Percentiles rank a stretch among this genome's conserved stretches.
phyloP scores from a whole-genome alignment of 345 rosid genomes.

The Moricandia arvensis region DNA sequence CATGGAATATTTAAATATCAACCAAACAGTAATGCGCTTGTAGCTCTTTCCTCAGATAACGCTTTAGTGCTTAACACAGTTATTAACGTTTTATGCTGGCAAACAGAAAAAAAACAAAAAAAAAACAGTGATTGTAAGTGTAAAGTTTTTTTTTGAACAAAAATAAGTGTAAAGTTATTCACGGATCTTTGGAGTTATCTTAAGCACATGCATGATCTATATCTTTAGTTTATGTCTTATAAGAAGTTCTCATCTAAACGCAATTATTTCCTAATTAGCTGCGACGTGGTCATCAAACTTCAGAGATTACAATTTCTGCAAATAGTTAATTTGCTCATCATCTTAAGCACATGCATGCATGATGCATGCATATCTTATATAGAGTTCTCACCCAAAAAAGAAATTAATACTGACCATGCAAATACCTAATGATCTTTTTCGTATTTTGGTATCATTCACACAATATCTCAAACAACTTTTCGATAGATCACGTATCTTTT shows the following conservation, averaged over 20 bases:
- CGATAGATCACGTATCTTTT: too few relatives aligned
- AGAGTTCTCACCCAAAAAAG: too few relatives aligned
- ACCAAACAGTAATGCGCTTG: background rate
- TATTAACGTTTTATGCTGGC: background rate
- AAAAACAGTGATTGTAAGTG: background rate
- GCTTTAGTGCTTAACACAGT: background rate
- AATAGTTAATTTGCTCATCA: background rate
- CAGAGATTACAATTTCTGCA: background rate
- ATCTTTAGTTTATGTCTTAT: background rate
- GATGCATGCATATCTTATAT: background rate
- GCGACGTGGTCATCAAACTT: background rate
- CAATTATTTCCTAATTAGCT: background rate
- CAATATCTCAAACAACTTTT: too few relatives aligned
- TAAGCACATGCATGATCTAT: background rate
- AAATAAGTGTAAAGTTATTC: conserved; percentile 1
- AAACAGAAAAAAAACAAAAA: background rate
- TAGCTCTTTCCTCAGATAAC: background rate
- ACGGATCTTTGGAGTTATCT: conserved; percentile 21
- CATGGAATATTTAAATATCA: background rate
- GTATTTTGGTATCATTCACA: too few relatives aligned
- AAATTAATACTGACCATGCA: too few relatives aligned
- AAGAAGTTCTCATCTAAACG: background rate
- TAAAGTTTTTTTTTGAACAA: too few relatives aligned
- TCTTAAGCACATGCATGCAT: background rate
- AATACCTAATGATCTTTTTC: too few relatives aligned